These are phyloP conservation scores for Hypoxylon sp. DNA, from an alignment of 2,329 filamentous ascomycete genomes.

Conservation along the genomic window DNA sequence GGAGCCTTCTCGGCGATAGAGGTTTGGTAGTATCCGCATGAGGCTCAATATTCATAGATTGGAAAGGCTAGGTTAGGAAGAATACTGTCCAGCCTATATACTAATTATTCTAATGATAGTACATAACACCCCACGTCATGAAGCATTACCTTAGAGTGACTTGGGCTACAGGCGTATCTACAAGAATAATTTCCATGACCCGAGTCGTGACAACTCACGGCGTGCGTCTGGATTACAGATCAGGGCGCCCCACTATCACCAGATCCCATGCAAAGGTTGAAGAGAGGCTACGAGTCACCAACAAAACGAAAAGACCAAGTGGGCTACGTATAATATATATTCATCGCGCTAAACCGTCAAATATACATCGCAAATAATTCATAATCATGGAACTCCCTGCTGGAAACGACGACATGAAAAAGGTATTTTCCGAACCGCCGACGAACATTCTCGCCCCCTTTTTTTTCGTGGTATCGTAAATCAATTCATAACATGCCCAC, in stretches of 20 bases:
- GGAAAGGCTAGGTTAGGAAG: too few relatives aligned
- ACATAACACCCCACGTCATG: not conserved
- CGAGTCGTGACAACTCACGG: too few relatives aligned
- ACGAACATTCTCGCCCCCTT: conserved; percentile 15
- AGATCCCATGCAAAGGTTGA: too few relatives aligned
- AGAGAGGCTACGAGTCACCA: too few relatives aligned
- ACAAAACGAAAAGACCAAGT: not conserved
- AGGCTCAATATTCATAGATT: not conserved
- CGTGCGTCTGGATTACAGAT: too few relatives aligned
- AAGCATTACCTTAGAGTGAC: not conserved
- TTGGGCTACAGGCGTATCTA: not conserved
- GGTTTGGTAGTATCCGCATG: not conserved
- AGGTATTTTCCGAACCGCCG: conserved; percentile 22
- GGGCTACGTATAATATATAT: conserved; percentile 25
- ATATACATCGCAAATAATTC: conserved; percentile 21
- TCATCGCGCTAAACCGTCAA: conserved; percentile 21
- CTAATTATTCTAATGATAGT: not conserved
- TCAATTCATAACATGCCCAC: conserved; percentile 17
- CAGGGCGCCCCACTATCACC: too few relatives aligned
- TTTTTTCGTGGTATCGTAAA: conserved; percentile 37
- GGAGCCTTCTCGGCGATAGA: too few relatives aligned
- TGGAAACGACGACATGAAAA: conserved; percentile 9
- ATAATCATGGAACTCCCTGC: conserved; percentile 23
- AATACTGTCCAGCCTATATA: not conserved
- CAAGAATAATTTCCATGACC: too few relatives aligned